Evolutionary conservation across 73 alveolate species (phyloP).

Genomic region (Paramecium caudatum): DNA sequence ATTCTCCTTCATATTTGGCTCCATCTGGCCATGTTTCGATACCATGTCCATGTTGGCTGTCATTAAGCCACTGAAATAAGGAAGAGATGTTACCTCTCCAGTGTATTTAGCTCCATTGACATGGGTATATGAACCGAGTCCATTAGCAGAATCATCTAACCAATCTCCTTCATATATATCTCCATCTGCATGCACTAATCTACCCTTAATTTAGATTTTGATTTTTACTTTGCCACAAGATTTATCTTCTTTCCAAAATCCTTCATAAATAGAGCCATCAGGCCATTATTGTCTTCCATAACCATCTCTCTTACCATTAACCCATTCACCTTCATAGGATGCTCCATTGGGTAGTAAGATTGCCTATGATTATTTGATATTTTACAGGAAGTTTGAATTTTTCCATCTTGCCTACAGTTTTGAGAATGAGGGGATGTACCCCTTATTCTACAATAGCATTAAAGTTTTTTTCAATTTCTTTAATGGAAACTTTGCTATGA

Average conservation of each 20-base stretch:
- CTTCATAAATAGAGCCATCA: constrained; percentile 85
- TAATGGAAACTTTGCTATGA: constrained; percentile 4
- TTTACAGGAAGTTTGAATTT: constrained; percentile 53
- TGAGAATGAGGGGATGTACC: background rate
- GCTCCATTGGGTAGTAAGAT: constrained; percentile 71
- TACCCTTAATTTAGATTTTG: constrained; percentile 74
- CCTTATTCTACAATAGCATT: background rate
- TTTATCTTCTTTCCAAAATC: constrained; percentile 82
- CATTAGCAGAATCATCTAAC: constrained; percentile 88
- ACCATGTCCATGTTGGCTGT: constrained; percentile 88
- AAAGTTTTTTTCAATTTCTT: constrained; percentile 6
- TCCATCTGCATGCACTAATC: constrained; percentile 84
- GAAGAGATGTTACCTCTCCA: constrained; percentile 80
- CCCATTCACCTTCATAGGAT: constrained; percentile 79
- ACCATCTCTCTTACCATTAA: constrained; percentile 75
- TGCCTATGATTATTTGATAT: background rate
- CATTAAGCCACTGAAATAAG: constrained; percentile 83
- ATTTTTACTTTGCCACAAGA: constrained; percentile 65
- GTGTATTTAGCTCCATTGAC: constrained; percentile 90
- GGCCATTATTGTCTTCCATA: constrained; percentile 82
- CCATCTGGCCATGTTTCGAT: constrained; percentile 94
- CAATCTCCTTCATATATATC: constrained; percentile 89
- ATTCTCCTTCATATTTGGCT: constrained; percentile 89
- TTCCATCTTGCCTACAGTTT: constrained; percentile 21
- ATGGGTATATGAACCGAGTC: constrained; percentile 87